Evolutionary conservation across 345 rosid species (phyloP).

Genomic region (Firmiana major): DNA sequence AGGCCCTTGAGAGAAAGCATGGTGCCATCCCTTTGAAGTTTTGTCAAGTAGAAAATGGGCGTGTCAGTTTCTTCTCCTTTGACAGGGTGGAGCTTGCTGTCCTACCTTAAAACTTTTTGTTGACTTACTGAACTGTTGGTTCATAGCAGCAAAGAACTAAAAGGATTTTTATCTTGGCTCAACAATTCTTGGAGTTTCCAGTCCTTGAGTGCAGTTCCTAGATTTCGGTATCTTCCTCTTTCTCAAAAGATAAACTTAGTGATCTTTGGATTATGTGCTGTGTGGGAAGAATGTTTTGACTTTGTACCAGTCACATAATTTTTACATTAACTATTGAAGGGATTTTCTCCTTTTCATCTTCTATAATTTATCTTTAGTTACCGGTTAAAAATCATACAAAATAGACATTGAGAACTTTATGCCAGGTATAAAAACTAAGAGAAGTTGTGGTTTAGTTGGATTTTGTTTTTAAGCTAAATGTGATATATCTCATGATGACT

Average conservation of each 20-base stretch:
- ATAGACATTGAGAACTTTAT: not conserved
- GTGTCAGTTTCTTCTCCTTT: constrained; percentile 65
- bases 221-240: not conserved
- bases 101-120: constrained; percentile 35
- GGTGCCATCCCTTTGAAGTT: constrained; percentile 46
- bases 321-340: not conserved
- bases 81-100: constrained; percentile 37
- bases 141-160: not conserved
- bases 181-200: not conserved
- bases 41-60: constrained; percentile 62
- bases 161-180: not conserved
- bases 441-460: no score
- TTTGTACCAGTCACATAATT: not conserved
- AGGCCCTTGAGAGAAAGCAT: constrained; percentile 44
- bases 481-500: no score
- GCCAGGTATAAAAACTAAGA: no score
- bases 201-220: not conserved
- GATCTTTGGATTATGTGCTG: not conserved
- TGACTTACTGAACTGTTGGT: not conserved
- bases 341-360: not conserved
- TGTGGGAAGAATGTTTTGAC: not conserved
- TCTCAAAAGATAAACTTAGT: not conserved
- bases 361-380: not conserved
- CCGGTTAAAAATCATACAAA: not conserved
- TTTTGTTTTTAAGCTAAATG: no score